These are phyloP conservation scores for Letharia columbiana DNA, from an alignment of 495 filamentous ascomycete species.

Conservation along the genomic window DNA sequence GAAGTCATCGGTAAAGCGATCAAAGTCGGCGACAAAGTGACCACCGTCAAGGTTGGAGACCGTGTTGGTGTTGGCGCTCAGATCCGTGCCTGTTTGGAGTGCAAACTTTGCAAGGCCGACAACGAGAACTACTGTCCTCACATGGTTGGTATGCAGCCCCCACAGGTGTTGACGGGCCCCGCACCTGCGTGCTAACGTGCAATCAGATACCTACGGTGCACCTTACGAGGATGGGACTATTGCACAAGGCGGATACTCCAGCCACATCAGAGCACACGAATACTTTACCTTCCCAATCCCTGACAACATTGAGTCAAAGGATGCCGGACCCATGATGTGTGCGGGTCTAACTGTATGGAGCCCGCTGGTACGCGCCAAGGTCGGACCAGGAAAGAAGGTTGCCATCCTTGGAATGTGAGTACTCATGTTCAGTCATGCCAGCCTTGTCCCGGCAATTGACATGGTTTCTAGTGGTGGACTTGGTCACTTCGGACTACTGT, in stretches of 20 bases:
- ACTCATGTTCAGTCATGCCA: neutral
- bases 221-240: constrained; percentile 54
- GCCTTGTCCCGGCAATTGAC: neutral
- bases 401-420: constrained; percentile 49
- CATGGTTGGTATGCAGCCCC: constrained; percentile 36
- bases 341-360: constrained; percentile 76
- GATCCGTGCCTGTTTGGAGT: constrained; percentile 61
- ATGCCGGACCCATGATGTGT: constrained; percentile 83
- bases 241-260: constrained; percentile 57
- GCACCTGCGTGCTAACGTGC: neutral
- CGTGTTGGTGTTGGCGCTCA: constrained; percentile 76
- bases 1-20: constrained; percentile 67
- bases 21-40: constrained; percentile 60
- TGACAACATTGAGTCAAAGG: constrained; percentile 52
- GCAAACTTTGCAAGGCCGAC: constrained; percentile 57
- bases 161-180: no score
- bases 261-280: constrained; percentile 66
- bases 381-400: constrained; percentile 27
- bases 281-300: constrained; percentile 69
- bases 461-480: constrained; percentile 46
- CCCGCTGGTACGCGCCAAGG: constrained; percentile 49
- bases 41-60: constrained; percentile 59
- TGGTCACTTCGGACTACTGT: constrained; percentile 64
- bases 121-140: constrained; percentile 77
- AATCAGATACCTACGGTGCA: constrained; percentile 54